A percentile compares a stretch with the other conserved stretches of the same genome.
phyloP scores from a whole-genome alignment of 768 basidiomycete genomes.

The Lyophyllum decastes region DNA sequence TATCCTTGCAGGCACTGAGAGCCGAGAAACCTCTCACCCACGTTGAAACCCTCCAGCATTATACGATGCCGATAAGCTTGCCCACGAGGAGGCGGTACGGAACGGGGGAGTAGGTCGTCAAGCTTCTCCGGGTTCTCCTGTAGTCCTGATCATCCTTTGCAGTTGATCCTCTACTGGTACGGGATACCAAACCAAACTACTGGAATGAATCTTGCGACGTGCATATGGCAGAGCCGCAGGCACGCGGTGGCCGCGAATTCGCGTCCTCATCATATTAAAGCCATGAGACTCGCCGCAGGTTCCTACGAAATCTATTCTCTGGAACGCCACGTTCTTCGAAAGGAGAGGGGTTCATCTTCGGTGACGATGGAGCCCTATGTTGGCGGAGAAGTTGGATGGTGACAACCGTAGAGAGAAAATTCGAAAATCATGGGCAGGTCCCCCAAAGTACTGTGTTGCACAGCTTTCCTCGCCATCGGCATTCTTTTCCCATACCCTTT shows the following conservation, averaged over 20 bases:
- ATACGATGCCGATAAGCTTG: constrained; percentile 83
- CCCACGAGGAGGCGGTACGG: constrained; percentile 90
- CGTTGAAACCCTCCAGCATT: constrained; percentile 46
- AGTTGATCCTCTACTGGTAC: constrained; percentile 94
- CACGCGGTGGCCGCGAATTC: constrained; percentile 83
- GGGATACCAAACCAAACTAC: constrained; percentile 76
- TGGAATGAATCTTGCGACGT: constrained; percentile 90
- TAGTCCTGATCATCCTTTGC: constrained; percentile 2
- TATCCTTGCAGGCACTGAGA: background rate
- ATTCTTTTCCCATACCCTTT: background rate
- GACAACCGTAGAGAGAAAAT: constrained; percentile 12
- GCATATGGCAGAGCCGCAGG: constrained; percentile 90
- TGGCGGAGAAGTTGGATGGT: constrained; percentile 75
- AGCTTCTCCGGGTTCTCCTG: constrained; percentile 7
- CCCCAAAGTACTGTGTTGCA: background rate
- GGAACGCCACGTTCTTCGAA: constrained; percentile 74
- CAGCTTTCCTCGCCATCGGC: constrained; percentile 7
- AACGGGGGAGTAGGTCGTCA: constrained; percentile 72
- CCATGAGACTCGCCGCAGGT: constrained; percentile 75
- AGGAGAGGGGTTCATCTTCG: constrained; percentile 56
- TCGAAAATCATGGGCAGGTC: background rate
- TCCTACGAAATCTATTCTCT: constrained; percentile 82
- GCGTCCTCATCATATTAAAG: constrained; percentile 77
- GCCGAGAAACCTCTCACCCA: constrained; percentile 5
- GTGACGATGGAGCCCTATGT: constrained; percentile 62